Evolutionary conservation across 1,139 yeast genomes (phyloP).

Genomic region (Candida sojae): DNA sequence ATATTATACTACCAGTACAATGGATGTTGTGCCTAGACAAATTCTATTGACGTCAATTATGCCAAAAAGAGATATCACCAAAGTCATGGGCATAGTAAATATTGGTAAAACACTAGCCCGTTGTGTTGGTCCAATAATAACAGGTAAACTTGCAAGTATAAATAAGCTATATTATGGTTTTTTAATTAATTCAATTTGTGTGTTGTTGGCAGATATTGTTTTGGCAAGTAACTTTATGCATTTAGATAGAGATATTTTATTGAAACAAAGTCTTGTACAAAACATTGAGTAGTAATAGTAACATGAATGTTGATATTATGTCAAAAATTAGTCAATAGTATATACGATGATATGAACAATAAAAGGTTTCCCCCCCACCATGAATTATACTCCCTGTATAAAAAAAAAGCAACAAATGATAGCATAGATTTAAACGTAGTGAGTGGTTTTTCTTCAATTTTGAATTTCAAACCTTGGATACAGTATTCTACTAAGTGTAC

Average conservation of each 20-base stretch:
- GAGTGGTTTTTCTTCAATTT: too few relatives aligned
- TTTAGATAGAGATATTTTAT: constrained; percentile 37
- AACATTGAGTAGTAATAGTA: constrained; percentile 6
- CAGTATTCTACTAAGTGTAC: too few relatives aligned
- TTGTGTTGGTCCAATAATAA: constrained; percentile 76
- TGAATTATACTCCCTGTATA: too few relatives aligned
- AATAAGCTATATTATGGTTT: constrained; percentile 59
- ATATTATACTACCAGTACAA: constrained; percentile 61
- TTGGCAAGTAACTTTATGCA: constrained; percentile 42
- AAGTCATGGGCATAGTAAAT: constrained; percentile 82
- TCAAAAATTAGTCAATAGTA: too few relatives aligned
- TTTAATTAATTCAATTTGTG: constrained; percentile 59
- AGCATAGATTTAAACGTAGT: too few relatives aligned
- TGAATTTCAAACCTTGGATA: too few relatives aligned
- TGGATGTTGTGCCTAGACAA: constrained; percentile 94
- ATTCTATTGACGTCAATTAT: constrained; percentile 71
- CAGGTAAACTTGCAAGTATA: constrained; percentile 68
- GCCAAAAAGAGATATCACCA: constrained; percentile 62
- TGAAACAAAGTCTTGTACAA: constrained; percentile 22
- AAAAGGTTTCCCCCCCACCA: too few relatives aligned
- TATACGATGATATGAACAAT: too few relatives aligned
- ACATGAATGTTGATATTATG: too few relatives aligned
- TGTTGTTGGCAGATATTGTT: constrained; percentile 46
- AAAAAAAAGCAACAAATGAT: too few relatives aligned
- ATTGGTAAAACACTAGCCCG: constrained; percentile 84